A percentile compares a stretch with the other conserved stretches of the same genome.
phyloP scores from a whole-genome alignment of 345 rosid species.

The Leavenworthia alabamica region DNA sequence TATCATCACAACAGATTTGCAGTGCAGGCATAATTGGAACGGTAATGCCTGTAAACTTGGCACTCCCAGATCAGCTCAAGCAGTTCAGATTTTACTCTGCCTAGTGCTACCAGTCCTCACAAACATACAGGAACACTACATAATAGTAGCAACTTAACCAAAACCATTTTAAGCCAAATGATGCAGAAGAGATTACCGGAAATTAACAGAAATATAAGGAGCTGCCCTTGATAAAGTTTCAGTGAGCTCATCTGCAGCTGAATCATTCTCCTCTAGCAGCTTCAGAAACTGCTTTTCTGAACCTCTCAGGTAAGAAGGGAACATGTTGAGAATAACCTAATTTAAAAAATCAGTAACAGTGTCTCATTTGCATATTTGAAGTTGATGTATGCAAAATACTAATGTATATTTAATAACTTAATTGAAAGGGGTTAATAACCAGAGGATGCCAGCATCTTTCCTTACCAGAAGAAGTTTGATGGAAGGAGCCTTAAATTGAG shows the following conservation, averaged over 20 bases:
- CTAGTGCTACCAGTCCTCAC: too few species aligned
- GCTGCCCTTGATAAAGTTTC: slow-evolving; percentile 67
- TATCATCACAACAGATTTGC: neutral
- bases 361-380: neutral
- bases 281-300: slow-evolving; percentile 47
- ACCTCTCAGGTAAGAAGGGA: slow-evolving; percentile 73
- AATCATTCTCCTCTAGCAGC: slow-evolving; percentile 46
- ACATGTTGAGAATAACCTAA: slow-evolving; percentile 56
- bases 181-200: slow-evolving; percentile 42
- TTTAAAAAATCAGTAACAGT: slow-evolving; percentile 6
- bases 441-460: slow-evolving; percentile 15
- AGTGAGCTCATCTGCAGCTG: slow-evolving; percentile 40
- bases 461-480: slow-evolving; percentile 72
- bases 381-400: neutral
- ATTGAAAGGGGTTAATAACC: neutral
- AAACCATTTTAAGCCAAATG: slow-evolving; percentile 8
- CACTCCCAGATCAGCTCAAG: neutral
- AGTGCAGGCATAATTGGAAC: neutral
- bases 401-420: neutral
- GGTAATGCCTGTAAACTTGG: neutral
- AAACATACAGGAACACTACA: too few species aligned
- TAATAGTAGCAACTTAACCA: too few species aligned
- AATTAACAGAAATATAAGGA: slow-evolving; percentile 50
- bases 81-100: too few species aligned
- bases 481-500: slow-evolving; percentile 43